Conservation (phyloP, 2,329 filamentous ascomycete genomes). For the Monosporascus sp. region DNA sequence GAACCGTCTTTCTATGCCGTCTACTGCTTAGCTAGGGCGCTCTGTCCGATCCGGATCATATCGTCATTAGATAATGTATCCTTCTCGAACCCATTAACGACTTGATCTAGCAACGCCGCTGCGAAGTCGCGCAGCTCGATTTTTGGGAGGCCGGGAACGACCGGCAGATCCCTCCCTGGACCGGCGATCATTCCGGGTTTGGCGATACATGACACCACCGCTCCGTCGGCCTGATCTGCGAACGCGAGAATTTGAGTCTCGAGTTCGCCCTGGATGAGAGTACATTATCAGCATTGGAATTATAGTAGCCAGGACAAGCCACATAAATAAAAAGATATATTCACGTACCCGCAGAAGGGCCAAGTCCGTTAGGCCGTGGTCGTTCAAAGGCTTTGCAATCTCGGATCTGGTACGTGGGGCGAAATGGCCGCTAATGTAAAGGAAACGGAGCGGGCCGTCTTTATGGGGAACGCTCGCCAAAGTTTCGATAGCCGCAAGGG, state of each 20-base stretch:
- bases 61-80: conserved; percentile 27
- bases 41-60: conserved; percentile 5
- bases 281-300: too few species aligned
- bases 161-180: conserved; percentile 7
- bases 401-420: conserved; percentile 3
- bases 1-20: too few species aligned
- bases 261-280: conserved; percentile 17
- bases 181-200: conserved; percentile 24
- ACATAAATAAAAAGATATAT: too few species aligned
- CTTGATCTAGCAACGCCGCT: conserved; percentile 26
- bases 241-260: conserved; percentile 22
- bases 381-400: conserved; percentile 12
- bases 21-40: not conserved
- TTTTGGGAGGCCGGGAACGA: conserved; percentile 17
- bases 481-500: conserved; percentile 24
- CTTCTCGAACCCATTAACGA: conserved; percentile 26
- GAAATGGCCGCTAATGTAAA: conserved; percentile 28
- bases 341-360: conserved; percentile 21
- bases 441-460: conserved; percentile 27
- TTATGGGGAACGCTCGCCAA: conserved; percentile 10
- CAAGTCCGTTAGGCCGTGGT: conserved; percentile 21
- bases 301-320: too few species aligned
- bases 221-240: conserved; percentile 18
- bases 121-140: conserved; percentile 23
- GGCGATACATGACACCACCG: conserved; percentile 17